Percentiles rank a stretch among this genome's conserved stretches.
Conservation (phyloP, 495 filamentous ascomycete species). For the Aspergillus bridgeri region DNA sequence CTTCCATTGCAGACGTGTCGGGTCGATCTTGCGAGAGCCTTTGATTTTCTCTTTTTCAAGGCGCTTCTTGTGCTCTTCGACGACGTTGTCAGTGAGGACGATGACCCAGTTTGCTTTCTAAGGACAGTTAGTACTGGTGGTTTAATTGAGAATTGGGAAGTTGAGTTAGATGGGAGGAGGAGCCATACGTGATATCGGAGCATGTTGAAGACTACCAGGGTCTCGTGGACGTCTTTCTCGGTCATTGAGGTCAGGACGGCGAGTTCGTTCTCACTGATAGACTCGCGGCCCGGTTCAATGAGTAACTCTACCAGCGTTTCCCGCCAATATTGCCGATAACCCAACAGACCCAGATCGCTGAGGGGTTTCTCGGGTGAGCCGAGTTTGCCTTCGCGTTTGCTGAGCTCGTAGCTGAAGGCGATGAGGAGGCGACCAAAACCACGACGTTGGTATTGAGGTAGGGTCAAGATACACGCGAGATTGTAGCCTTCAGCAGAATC, state of each 20-base stretch:
- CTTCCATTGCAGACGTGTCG: conserved; percentile 84
- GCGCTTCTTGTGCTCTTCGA: conserved; percentile 70
- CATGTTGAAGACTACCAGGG: conserved; percentile 89
- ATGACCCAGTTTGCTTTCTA: conserved; percentile 91
- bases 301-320: conserved; percentile 87
- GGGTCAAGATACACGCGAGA: conserved; percentile 92
- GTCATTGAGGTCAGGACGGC: conserved; percentile 85
- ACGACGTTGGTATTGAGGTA: conserved; percentile 92
- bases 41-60: conserved; percentile 72
- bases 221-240: conserved; percentile 89
- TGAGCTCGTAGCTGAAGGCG: conserved; percentile 96
- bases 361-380: conserved; percentile 96
- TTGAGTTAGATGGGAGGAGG: background rate
- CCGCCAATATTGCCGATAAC: conserved; percentile 95
- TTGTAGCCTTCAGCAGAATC: conserved; percentile 96
- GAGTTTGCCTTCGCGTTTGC: conserved; percentile 89
- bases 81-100: conserved; percentile 72
- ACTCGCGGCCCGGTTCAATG: conserved; percentile 55
- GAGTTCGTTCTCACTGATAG: conserved; percentile 77
- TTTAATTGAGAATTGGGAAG: background rate
- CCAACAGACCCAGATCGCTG: conserved; percentile 84
- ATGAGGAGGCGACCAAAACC: conserved; percentile 92
- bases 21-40: conserved; percentile 72
- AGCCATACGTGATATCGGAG: conserved; percentile 72
- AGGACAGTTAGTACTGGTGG: conserved; percentile 22